Conservation (phyloP, 345 rosid species). For the Cardamine chenopodiifolia region DNA sequence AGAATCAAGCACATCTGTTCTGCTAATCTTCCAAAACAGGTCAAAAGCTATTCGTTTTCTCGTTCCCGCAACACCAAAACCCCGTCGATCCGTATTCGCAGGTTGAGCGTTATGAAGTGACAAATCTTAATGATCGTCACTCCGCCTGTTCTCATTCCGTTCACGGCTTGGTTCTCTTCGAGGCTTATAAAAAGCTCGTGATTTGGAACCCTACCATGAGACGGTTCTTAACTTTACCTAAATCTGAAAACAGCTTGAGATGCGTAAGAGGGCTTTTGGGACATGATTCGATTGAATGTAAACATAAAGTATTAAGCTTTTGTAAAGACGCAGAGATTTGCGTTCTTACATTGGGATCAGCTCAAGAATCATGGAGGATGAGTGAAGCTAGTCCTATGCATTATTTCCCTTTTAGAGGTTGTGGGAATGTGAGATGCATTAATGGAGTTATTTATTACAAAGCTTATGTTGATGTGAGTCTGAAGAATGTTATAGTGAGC, state of each 20-base stretch:
- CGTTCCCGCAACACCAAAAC: not conserved
- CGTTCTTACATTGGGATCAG: constrained; percentile 9
- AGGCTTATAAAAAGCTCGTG: not conserved
- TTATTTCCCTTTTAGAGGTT: no score
- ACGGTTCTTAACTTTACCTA: not conserved
- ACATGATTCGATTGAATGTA: not conserved
- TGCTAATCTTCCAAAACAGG: not conserved
- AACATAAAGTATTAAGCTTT: not conserved
- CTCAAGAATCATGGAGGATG: constrained; percentile 14
- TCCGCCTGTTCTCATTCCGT: not conserved
- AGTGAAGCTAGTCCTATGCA: not conserved
- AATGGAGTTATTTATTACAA: not conserved
- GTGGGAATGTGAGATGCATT: not conserved
- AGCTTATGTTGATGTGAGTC: not conserved
- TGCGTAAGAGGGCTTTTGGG: not conserved
- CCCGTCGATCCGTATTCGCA: not conserved
- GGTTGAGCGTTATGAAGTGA: not conserved
- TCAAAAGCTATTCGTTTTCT: not conserved
- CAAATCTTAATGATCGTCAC: not conserved
- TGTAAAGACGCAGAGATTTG: not conserved
- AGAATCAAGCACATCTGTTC: not conserved
- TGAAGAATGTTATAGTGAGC: not conserved
- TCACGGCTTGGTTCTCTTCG: not conserved
- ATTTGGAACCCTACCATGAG: constrained; percentile 7
- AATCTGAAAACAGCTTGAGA: not conserved